Percentiles rank a stretch among this genome's conserved stretches.
Conservation (phyloP, 1,139 yeast genomes). For the Taphrina sp. region DNA sequence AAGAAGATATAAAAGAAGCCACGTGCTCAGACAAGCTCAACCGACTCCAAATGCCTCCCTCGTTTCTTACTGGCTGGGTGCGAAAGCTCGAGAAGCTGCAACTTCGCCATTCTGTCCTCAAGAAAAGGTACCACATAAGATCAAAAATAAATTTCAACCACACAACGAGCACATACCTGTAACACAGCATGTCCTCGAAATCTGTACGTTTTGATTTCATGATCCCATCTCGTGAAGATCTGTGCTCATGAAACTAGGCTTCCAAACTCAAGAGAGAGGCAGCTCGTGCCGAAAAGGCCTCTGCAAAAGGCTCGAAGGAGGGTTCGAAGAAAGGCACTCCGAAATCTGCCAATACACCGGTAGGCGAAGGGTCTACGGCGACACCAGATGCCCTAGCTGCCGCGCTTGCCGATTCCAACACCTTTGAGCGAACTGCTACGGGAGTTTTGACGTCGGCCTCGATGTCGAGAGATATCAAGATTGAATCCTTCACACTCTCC, state of each 20-base stretch:
- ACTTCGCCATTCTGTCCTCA: no score
- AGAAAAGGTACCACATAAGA: no score
- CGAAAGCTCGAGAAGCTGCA: no score
- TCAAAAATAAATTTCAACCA: no score
- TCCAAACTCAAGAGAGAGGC: constrained; percentile 35
- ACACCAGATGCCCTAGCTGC: constrained; percentile 30
- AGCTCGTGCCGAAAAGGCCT: constrained; percentile 21
- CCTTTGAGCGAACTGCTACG: constrained; percentile 84
- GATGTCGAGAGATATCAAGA: constrained; percentile 91
- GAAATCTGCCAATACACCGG: constrained; percentile 24
- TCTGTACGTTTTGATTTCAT: constrained; percentile 13
- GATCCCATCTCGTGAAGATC: no score
- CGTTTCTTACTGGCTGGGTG: no score
- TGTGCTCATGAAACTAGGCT: no score
- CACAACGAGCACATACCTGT: no score
- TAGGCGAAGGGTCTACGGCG: constrained; percentile 25
- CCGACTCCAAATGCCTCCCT: no score
- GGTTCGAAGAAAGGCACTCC: constrained; percentile 22
- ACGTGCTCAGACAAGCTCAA: no score
- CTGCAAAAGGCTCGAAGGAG: constrained; percentile 22
- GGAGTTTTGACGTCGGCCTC: constrained; percentile 89
- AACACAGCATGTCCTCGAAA: constrained; percentile 12
- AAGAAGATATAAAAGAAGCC: no score
- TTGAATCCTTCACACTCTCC: constrained; percentile 42
- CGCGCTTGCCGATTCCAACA: constrained; percentile 29